Conservation (phyloP, 805 yeast species). For the Wickerhamiella nectarea region DNA sequence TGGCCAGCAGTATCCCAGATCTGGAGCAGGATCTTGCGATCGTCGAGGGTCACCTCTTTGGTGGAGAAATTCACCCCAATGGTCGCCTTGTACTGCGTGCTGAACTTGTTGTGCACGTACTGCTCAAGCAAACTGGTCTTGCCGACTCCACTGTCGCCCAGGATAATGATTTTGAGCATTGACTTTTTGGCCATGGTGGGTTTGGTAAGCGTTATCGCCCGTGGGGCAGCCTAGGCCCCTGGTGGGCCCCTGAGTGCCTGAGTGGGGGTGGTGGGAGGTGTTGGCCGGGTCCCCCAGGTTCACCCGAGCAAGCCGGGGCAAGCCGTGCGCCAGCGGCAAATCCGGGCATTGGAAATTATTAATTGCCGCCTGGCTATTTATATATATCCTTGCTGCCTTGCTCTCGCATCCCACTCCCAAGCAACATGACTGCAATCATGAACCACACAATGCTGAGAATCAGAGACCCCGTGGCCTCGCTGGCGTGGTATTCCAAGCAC, state of each 20-base stretch:
- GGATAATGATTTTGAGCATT: slow-evolving; percentile 61
- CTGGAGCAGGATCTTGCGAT: slow-evolving; percentile 57
- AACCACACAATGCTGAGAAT: slow-evolving; percentile 49
- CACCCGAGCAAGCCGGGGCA: too few relatives aligned
- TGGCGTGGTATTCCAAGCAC: slow-evolving; percentile 57
- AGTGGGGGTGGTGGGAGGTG: too few relatives aligned
- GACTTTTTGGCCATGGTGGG: slow-evolving; percentile 26
- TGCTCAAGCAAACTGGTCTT: slow-evolving; percentile 96
- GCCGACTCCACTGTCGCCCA: slow-evolving; percentile 97
- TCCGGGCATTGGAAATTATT: too few relatives aligned
- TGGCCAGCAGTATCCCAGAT: slow-evolving; percentile 99
- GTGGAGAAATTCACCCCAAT: slow-evolving; percentile 96
- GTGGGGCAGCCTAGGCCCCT: too few relatives aligned
- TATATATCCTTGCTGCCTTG: too few relatives aligned
- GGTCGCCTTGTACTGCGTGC: slow-evolving; percentile 93
- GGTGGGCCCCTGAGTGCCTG: too few relatives aligned
- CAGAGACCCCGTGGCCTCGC: slow-evolving; percentile 61
- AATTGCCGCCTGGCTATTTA: too few relatives aligned
- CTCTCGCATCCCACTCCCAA: too few relatives aligned
- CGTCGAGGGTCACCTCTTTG: slow-evolving; percentile 77
- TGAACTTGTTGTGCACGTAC: slow-evolving; percentile 86
- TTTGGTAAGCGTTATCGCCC: slow-evolving; percentile 1
- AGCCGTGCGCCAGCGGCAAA: too few relatives aligned
- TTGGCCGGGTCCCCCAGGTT: too few relatives aligned
- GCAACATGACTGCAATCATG: slow-evolving; percentile 7